phyloP scores from a whole-genome alignment of 164 flowering plant species.

The Pachysandra terminalis region DNA sequence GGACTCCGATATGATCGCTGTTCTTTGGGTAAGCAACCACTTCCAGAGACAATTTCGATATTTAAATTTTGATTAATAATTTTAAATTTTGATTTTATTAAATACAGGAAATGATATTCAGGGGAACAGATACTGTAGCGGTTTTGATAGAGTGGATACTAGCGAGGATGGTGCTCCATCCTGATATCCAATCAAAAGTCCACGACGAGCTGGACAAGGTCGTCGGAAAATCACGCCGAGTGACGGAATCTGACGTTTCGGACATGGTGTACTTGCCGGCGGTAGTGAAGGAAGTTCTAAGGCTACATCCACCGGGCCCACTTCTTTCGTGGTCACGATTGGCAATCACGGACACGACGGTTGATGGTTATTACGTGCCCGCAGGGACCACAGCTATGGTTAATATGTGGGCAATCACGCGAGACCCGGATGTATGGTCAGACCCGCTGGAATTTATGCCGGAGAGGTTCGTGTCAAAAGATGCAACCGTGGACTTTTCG shows the following conservation, averaged over 20 bases:
- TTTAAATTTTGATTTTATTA: background rate
- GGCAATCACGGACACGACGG: slow-evolving; percentile 23
- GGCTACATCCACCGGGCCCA: slow-evolving; percentile 77
- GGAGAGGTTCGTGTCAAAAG: slow-evolving; percentile 36
- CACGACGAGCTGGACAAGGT: slow-evolving; percentile 47
- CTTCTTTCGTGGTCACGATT: slow-evolving; percentile 69
- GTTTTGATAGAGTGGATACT: slow-evolving; percentile 66
- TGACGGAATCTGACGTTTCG: slow-evolving; percentile 34
- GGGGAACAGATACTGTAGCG: slow-evolving; percentile 65
- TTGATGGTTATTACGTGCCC: slow-evolving; percentile 27
- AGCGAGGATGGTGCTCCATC: slow-evolving; percentile 55
- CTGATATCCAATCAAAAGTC: slow-evolving; percentile 42
- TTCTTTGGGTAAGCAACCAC: slow-evolving; percentile 55
- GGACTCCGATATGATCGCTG: slow-evolving; percentile 59
- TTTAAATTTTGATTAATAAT: background rate
- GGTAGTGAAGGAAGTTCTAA: slow-evolving; percentile 55
- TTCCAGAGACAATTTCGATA: background rate
- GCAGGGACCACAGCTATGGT: slow-evolving; percentile 36
- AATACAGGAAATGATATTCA: slow-evolving; percentile 67
- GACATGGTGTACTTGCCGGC: slow-evolving; percentile 39
- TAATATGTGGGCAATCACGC: slow-evolving; percentile 35
- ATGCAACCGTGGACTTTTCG: slow-evolving; percentile 31
- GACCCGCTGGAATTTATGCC: slow-evolving; percentile 48
- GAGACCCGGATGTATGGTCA: slow-evolving; percentile 52
- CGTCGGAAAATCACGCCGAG: slow-evolving; percentile 40